phyloP scores from a whole-genome alignment of 148 eudicot species.

The Persicaria tinctoria region DNA sequence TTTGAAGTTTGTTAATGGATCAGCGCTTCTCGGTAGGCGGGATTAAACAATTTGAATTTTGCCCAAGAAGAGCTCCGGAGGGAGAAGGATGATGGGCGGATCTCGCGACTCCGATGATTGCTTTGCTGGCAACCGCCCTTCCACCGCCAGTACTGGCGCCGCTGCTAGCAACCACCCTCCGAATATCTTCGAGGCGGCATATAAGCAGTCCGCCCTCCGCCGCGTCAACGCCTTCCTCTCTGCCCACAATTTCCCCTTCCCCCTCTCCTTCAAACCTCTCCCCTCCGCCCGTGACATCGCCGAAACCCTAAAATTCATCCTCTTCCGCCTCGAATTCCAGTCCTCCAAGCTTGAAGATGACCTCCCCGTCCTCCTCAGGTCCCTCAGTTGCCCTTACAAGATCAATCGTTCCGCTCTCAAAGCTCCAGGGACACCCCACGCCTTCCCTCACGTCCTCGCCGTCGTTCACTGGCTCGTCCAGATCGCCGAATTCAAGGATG shows the following conservation, averaged over 20 bases:
- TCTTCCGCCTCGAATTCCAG: constrained; percentile 32
- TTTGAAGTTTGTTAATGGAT: background rate
- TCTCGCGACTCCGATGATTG: constrained; percentile 76
- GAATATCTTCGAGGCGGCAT: constrained; percentile 31
- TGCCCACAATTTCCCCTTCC: constrained; percentile 25
- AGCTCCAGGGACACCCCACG: constrained; percentile 81
- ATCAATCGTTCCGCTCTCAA: constrained; percentile 66
- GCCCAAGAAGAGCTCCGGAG: background rate
- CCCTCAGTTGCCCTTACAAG: constrained; percentile 61
- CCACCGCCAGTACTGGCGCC: constrained; percentile 33
- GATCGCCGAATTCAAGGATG: constrained; percentile 41
- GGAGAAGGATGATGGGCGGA: background rate
- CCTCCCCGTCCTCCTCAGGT: constrained; percentile 29
- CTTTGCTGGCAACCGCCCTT: constrained; percentile 66
- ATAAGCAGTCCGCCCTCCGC: constrained; percentile 48
- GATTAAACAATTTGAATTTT: background rate
- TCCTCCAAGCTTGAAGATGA: constrained; percentile 55
- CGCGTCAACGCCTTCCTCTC: constrained; percentile 62
- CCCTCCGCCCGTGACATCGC: constrained; percentile 67
- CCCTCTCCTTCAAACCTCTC: constrained; percentile 41
- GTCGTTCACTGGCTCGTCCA: constrained; percentile 82
- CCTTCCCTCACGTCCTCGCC: constrained; percentile 57
- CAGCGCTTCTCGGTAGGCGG: background rate
- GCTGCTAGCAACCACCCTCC: constrained; percentile 14
- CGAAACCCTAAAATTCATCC: constrained; percentile 48